Conservation (phyloP, 2,329 filamentous ascomycete species). For the Didymella pinodella region DNA sequence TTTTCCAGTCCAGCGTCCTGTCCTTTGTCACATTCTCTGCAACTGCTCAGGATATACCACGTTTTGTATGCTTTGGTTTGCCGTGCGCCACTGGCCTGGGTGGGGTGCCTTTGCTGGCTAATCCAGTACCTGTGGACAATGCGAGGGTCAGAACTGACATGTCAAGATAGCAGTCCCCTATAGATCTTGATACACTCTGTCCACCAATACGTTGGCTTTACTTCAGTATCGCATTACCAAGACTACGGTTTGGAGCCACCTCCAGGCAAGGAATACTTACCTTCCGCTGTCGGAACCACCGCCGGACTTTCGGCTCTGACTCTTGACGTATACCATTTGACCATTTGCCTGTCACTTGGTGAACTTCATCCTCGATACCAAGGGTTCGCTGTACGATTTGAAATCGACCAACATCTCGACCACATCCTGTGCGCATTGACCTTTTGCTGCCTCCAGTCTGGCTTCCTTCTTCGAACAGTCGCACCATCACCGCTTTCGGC, state of each 20-base stretch:
- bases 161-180: constrained; percentile 33
- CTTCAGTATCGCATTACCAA: constrained; percentile 30
- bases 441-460: constrained; percentile 17
- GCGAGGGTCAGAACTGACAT: constrained; percentile 40
- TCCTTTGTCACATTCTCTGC: constrained; percentile 11
- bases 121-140: constrained; percentile 35
- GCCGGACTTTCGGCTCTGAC: constrained; percentile 25
- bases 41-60: constrained; percentile 14
- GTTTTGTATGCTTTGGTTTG: constrained; percentile 28
- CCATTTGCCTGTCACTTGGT: constrained; percentile 4
- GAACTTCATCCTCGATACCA: constrained; percentile 8
- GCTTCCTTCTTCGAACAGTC: constrained; percentile 20
- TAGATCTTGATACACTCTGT: constrained; percentile 35
- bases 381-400: constrained; percentile 6
- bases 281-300: constrained; percentile 31
- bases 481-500: constrained; percentile 18
- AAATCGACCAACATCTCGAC: constrained; percentile 10
- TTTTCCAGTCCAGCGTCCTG: constrained; percentile 19
- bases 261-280: constrained; percentile 40
- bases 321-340: constrained; percentile 13
- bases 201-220: constrained; percentile 14
- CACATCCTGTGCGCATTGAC: constrained; percentile 27
- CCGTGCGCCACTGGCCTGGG: constrained; percentile 29
- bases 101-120: constrained; percentile 29
- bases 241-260: constrained; percentile 25